Percentiles rank a stretch among this genome's conserved stretches.
Conservation (phyloP, 805 yeast genomes). For the Starmerella floricola region DNA sequence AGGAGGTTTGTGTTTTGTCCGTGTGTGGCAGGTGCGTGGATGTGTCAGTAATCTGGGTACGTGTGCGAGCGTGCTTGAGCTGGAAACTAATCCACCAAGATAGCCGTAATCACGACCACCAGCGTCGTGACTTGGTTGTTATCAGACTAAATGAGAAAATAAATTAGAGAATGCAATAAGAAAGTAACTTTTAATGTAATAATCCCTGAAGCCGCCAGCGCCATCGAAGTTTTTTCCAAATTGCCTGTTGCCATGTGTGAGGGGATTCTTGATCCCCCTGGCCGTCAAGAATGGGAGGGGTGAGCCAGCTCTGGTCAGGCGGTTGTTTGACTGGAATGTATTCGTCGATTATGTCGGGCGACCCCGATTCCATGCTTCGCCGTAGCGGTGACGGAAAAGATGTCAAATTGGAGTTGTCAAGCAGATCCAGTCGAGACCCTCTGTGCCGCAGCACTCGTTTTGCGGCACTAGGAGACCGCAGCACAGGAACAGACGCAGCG, state of each 20-base stretch:
- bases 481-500: conserved; percentile 10
- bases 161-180: no score
- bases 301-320: conserved; percentile 1
- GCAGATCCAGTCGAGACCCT: conserved; percentile 31
- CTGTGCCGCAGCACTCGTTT: conserved; percentile 12
- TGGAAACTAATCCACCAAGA: no score
- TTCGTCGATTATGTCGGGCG: conserved; percentile 23
- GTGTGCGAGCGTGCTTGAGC: no score
- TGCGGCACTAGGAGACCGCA: conserved; percentile 7
- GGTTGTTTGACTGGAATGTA: conserved; percentile 21
- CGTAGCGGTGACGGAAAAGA: conserved; percentile 25
- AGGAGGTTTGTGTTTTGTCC: no score
- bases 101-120: no score
- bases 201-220: conserved; percentile 41
- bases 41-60: no score
- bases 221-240: conserved; percentile 35
- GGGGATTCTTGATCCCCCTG: not conserved
- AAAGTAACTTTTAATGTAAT: conserved; percentile 30
- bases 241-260: conserved; percentile 22
- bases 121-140: no score
- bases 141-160: no score
- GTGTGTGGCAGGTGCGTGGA: no score
- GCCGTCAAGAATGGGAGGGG: not conserved
- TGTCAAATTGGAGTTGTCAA: conserved; percentile 31
- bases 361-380: not conserved